Conservation (phyloP, 2,329 filamentous ascomycete species). For the Colletotrichum zoysiae region DNA sequence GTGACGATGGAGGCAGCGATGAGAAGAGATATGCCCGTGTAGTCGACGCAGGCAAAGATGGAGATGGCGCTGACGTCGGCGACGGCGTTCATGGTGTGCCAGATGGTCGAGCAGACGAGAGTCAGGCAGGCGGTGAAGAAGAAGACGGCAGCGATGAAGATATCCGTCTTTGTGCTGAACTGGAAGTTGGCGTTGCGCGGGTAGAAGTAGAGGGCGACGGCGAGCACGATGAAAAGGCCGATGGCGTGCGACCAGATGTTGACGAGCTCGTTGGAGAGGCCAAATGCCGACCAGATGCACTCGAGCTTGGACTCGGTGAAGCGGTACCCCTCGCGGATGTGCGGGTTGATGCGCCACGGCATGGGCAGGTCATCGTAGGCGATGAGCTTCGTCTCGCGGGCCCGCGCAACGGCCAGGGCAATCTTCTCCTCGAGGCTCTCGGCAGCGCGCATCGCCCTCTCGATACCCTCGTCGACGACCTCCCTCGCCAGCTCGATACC, state of each 20-base stretch:
- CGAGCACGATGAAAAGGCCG: conserved; percentile 87
- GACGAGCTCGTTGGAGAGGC: conserved; percentile 90
- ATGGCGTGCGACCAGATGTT: conserved; percentile 98
- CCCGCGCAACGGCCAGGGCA: conserved; percentile 79
- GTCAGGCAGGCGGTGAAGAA: conserved; percentile 97
- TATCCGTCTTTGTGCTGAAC: conserved; percentile 86
- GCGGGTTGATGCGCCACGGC: conserved; percentile 95
- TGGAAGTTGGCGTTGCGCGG: conserved; percentile 88
- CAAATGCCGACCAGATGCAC: conserved; percentile 86
- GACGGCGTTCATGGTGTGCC: conserved; percentile 99
- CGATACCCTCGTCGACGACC: conserved; percentile 84
- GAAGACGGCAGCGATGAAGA: conserved; percentile 92
- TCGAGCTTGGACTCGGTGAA: conserved; percentile 93
- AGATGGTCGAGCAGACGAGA: conserved; percentile 92
- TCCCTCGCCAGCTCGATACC: conserved; percentile 80
- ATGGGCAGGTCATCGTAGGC: conserved; percentile 90
- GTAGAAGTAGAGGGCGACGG: conserved; percentile 96
- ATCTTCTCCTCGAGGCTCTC: conserved; percentile 87
- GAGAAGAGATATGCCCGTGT: conserved; percentile 95
- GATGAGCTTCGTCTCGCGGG: conserved; percentile 85
- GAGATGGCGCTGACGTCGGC: conserved; percentile 91
- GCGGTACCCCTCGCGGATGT: conserved; percentile 92
- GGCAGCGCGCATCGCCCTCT: conserved; percentile 84
- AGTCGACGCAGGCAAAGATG: conserved; percentile 97
- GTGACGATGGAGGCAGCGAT: conserved; percentile 98